Base-by-base conservation (phyloP, 2,329 filamentous ascomycete species). In the Xylaria sp. region DNA sequence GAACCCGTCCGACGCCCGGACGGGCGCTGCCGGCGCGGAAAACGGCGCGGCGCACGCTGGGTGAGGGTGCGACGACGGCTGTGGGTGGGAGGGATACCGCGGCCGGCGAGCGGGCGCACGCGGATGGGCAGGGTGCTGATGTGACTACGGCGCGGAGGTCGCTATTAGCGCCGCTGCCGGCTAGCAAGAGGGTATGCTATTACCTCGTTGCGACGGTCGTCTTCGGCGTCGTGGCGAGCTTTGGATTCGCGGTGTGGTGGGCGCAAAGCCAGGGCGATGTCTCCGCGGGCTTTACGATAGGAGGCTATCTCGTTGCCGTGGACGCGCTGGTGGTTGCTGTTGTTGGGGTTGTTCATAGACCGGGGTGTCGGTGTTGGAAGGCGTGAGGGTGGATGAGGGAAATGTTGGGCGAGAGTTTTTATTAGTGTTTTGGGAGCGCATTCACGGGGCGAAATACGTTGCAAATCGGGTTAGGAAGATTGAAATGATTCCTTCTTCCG, bases 211-310 rank as follows among this genome's bases (percentile, higher is more conserved):
- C 51, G 11, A 31, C 37, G n/a, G 52, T 52, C 33, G n/a, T 46
- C 29, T 46, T 56, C 9, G 60, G 60, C n/a, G 49, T 63, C 10
- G 27, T 33, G 25, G 41, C 47, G 7, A 63, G 60, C 29, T 60
- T 63, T 10, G 51, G 37, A 5, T 7, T 60, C 7, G 56, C 60
- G 15, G 29, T 63, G 40, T 63, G 60, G 60, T 63, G 56, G 51
- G 40, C 52, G 6, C 38, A 33, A 19, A 49, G 38, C 4, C 56
- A 27, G 13, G 33, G 40, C 8, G 56, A 63, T 19, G 51, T 46
- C 1, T 56, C 60, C 7, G 56, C 51, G 25, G 60, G 56, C 4
- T 63, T 63, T 52, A 63, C 60, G 17, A 51, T 60, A 1, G 60
- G 56, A 1, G 40, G 56, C 4, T 63, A 63, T 17, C n/a, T 63